A percentile compares a stretch with the other conserved stretches of the same genome.
These are phyloP conservation scores for Lasiodiplodia citricola DNA, from an alignment of 2,329 filamentous ascomycete species.

Conservation along the genomic window DNA sequence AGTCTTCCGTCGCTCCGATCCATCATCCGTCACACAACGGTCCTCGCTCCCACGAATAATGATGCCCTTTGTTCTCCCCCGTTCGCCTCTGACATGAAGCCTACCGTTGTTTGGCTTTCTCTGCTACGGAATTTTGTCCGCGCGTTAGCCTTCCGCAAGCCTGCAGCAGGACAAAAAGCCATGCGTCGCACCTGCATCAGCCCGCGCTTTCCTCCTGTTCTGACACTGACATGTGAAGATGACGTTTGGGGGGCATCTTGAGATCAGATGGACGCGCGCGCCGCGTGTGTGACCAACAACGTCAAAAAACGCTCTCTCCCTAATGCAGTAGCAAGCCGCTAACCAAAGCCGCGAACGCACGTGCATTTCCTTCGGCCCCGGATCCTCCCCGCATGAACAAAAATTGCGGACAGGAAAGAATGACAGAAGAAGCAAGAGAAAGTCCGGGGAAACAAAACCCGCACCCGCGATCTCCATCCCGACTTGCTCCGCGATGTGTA, in stretches of 20 bases:
- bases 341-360: conserved; percentile 5
- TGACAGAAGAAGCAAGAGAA: background rate
- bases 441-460: conserved; percentile 2
- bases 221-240: conserved; percentile 25
- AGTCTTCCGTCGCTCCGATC: conserved; percentile 16
- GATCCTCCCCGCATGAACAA: conserved; percentile 16
- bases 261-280: background rate
- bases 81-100: background rate
- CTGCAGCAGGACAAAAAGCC: background rate
- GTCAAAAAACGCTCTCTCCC: background rate
- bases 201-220: background rate
- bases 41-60: background rate
- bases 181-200: background rate
- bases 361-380: conserved; percentile 24
- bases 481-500: background rate
- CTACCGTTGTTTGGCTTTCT: background rate
- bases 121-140: background rate
- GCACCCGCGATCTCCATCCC: background rate
- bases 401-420: background rate
- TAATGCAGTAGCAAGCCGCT: background rate
- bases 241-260: background rate
- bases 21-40: background rate
- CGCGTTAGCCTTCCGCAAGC: background rate
- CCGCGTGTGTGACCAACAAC: background rate
- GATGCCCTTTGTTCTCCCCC: background rate